Percentiles rank a stretch among this genome's conserved stretches.
phyloP scores from a whole-genome alignment of 192 early-diverging fungal genomes.

The Coemansia sp. region DNA sequence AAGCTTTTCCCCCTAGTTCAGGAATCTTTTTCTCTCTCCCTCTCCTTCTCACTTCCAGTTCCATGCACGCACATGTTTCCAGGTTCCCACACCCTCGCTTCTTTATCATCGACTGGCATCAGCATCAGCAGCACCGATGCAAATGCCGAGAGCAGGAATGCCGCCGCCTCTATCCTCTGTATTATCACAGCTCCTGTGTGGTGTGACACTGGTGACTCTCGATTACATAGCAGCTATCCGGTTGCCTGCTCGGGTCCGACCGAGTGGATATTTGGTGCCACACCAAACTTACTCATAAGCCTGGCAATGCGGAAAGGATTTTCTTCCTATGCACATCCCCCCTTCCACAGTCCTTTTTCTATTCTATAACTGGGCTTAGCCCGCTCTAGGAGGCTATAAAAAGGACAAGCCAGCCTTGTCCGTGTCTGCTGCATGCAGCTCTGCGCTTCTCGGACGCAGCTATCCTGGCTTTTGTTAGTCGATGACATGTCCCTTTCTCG shows the following conservation, averaged over 20 bases:
- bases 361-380: neutral
- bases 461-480: neutral
- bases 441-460: slow-evolving; percentile 5
- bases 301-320: slow-evolving; percentile 9
- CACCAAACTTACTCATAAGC: neutral
- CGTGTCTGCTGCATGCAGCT: slow-evolving; percentile 10
- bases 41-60: neutral
- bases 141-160: neutral
- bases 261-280: neutral
- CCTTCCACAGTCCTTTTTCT: neutral
- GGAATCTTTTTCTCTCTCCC: neutral
- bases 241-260: slow-evolving; percentile 8
- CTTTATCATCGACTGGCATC: neutral
- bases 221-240: neutral
- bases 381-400: neutral
- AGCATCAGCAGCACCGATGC: neutral
- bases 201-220: slow-evolving; percentile 1
- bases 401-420: neutral
- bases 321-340: neutral
- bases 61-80: slow-evolving; percentile 11
- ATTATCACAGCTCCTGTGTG: neutral
- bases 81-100: slow-evolving; percentile 6
- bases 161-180: neutral
- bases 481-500: neutral
- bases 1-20: neutral